Evolutionary conservation across 1,139 yeast genomes (phyloP), one percentile per base, ranked within the genome.

Genomic region (Hyphopichia khmerensis): DNA sequence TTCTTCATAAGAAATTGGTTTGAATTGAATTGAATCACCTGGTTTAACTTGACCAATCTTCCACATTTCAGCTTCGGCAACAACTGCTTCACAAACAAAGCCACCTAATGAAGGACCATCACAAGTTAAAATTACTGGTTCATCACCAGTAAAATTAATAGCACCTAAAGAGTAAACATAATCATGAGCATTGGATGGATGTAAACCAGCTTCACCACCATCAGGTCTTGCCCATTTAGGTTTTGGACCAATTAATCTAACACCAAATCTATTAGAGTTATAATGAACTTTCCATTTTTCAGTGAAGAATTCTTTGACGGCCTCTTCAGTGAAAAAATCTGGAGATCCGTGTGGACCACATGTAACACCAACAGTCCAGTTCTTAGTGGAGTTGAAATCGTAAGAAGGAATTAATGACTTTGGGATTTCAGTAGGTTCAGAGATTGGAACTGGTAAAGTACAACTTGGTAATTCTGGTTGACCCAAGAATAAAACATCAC

Each of bases 41-140:
- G 98, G 97, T 64, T 87, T 90, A 40, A 87, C 91, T 69, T 93
- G 98, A 42, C 99, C 99, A 60, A 93, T 87, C 70, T 93, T 93
- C 98, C 98, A 93, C 86, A 93, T 82, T 69, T 93, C 99, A 29
- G 95, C 89, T 61, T 90, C 96, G 23, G 89, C 87, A 48, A 93
- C 96, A 45, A 91, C 97, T 5, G 96, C 97, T 58, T 89, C 87
- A 67, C 98, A 93, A 32, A 93, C 97, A 60, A 93, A 93, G 1
- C 99, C 99, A 57, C 98, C 98, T 49, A 93, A 79, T 13, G 96
- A 87, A 40, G 98, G 98, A 47, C 98, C 98, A 67, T 93, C 99
- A 59, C 96, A 88, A 9, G 98, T 88, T 64, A 93, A 77, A 52
- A 93, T 89, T 30, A 93, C 99, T 3, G 98, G 98, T 64, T 91